Base-by-base conservation (phyloP, 495 filamentous ascomycete species). In the Aspergillus sparsus region DNA sequence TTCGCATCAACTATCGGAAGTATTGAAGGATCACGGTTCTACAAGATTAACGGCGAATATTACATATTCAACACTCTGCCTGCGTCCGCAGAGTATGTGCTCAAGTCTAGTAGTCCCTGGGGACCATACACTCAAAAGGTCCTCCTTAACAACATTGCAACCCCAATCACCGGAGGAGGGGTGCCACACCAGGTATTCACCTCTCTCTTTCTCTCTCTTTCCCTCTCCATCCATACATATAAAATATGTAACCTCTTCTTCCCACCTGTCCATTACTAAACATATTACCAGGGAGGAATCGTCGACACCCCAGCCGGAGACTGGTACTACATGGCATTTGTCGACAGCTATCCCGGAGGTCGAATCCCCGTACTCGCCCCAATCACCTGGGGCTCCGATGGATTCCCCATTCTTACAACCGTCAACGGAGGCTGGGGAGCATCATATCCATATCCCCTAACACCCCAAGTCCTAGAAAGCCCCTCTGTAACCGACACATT, bases 301-400 rank as follows among this genome's bases (percentile, higher is more conserved):
- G 77, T 87, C 2, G 67, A 83, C 37, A 81, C 82, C 0, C 71
- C 75, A 8, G 66, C 73, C 27, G 79, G 79, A 2, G 71, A 78
- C 32, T 87, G 84, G 83, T 86, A 81, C 62, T 87, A 83, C 53
- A 79, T 84, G 62, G 77, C 79, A 0, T 87, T 86, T 62, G 70
- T 79, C 47, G 81, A 81, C 65, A 70, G 73, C 0, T 86, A 82
- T 49, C 82, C 83, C 0, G 72, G 69, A 6, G 85, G 83, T 0
- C 74, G 84, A n/a, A 76, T 85, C 11, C 85, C 84, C 0, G 81
- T 85, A 8, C 63, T 85, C 5, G 83, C 84, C 8, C 82, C 83
- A 0, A 46, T 86, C 15, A 70, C 63, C 16, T 86, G 78, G 76
- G 72, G 65, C 6, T 47, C 62, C 5, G 81, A 85, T 44, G 80